Evolutionary conservation across 805 yeast species (phyloP), one percentile per base, ranked within the genome.

Genomic region (Candida ficus): DNA sequence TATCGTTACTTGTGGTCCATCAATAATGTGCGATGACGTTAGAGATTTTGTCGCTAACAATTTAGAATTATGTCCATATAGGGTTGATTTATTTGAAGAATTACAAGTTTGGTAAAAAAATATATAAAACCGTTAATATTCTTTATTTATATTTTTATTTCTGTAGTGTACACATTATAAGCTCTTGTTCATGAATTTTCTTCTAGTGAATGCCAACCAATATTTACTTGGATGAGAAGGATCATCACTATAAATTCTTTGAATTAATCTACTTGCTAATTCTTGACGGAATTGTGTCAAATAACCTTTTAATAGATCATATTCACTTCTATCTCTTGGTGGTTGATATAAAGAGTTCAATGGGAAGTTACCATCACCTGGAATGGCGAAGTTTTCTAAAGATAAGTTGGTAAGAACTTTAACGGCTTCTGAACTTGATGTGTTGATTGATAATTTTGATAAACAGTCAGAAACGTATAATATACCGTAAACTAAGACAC

Each of bases 301-400:
- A 60, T 93, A 93, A 12, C 77, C 70, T 52, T 93, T 78, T 57
- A 93, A 73, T 41, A 89, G 66, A 43, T 91, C 93, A 41, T 81
- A 80, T 47, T 88, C 96, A 42, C 71, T 71, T 53, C 81, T 80
- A 54, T 80, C 84, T 26, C 71, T 66, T 17, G 96, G 93, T 9
- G 95, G 76, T 35, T 76, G 80, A 78, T 58, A 93, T 58, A 50
- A 62, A 1, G 88, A 75, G 62, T 90, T 91, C 63, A 93, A 71
- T 16, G 98, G 97, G 70, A 93, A 93, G 12, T 91, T 89, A 8
- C 91, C 79, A 46, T 93, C 96, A 19, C 99, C 99, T 2, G 99
- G 99, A 46, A 93, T 73, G 14, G 90, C 71, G 57, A 93, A 91
- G 58, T 80, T 78, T 52, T 91, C 98, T 42, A 93, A 71, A 1